Conservation (phyloP, 306 rosid species). For the Vigna trinervia region DNA sequence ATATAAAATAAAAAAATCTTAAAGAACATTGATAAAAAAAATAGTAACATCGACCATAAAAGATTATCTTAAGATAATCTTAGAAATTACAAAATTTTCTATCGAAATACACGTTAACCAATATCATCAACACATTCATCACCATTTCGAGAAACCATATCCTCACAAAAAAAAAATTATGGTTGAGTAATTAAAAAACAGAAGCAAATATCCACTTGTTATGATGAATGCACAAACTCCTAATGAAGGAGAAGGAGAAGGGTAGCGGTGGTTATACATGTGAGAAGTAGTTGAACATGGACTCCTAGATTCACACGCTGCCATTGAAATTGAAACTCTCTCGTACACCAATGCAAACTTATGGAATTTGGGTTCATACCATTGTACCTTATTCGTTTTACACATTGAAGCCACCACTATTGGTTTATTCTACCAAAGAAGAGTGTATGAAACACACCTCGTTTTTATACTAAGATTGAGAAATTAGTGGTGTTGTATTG, state of each 20-base stretch:
- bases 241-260: constrained; percentile 31
- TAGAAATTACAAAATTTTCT: too few species aligned
- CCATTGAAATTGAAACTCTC: constrained; percentile 36
- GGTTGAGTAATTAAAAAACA: background rate
- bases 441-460: constrained; percentile 35
- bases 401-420: constrained; percentile 41
- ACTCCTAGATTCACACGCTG: constrained; percentile 45
- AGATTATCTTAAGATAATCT: too few species aligned
- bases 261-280: too few species aligned
- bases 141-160: too few species aligned
- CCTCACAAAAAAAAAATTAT: background rate
- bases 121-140: too few species aligned
- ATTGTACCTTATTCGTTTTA: constrained; percentile 41
- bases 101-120: too few species aligned
- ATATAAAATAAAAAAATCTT: too few species aligned
- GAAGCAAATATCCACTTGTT: constrained; percentile 3
- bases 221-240: constrained; percentile 23
- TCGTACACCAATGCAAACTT: constrained; percentile 38
- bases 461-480: constrained; percentile 30
- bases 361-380: constrained; percentile 44
- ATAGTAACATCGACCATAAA: too few species aligned
- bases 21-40: too few species aligned
- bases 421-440: too few species aligned
- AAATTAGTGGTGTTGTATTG: constrained; percentile 3
- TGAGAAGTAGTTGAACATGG: constrained; percentile 17